phyloP scores from a whole-genome alignment of 495 filamentous ascomycete genomes.

The Jackrogersella minutella region DNA sequence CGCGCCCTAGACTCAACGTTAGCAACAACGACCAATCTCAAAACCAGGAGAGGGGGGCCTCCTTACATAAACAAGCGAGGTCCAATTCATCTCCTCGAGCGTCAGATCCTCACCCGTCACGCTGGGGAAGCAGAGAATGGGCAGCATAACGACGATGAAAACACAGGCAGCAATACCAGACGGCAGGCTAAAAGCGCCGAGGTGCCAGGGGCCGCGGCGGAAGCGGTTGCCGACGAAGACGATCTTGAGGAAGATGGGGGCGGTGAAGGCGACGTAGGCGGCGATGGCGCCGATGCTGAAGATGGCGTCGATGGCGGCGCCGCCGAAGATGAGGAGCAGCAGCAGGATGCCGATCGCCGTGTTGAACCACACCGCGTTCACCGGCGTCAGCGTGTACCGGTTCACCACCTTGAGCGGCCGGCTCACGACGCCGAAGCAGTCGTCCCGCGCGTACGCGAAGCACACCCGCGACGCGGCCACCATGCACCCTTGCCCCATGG shows the following conservation, averaged over 20 bases:
- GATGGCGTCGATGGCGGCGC: slow-evolving; percentile 72
- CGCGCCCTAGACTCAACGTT: slow-evolving; percentile 37
- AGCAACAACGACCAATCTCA: not conserved
- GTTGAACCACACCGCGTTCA: slow-evolving; percentile 83
- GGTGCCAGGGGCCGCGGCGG: slow-evolving; percentile 75
- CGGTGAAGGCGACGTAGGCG: slow-evolving; percentile 76
- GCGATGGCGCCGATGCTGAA: slow-evolving; percentile 82
- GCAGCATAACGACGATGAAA: slow-evolving; percentile 77
- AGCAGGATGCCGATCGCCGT: slow-evolving; percentile 68
- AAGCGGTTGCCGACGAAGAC: slow-evolving; percentile 78
- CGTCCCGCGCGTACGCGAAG: slow-evolving; percentile 82
- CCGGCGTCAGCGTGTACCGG: slow-evolving; percentile 70
- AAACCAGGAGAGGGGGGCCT: not conserved
- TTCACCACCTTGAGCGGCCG: slow-evolving; percentile 73
- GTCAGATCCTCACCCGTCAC: slow-evolving; percentile 65
- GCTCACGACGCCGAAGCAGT: slow-evolving; percentile 72
- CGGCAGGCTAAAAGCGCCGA: slow-evolving; percentile 68
- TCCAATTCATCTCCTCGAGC: slow-evolving; percentile 76
- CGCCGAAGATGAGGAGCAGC: slow-evolving; percentile 74
- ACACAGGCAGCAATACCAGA: slow-evolving; percentile 67
- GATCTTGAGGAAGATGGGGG: slow-evolving; percentile 76
- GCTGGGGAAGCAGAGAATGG: slow-evolving; percentile 75
- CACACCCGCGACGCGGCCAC: slow-evolving; percentile 80
- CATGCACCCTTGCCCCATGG: slow-evolving; percentile 86
- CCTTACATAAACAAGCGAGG: slow-evolving; percentile 71